Evolutionary conservation across 1,139 yeast genomes (phyloP).

Genomic region (Hanseniaspora uvarum): DNA sequence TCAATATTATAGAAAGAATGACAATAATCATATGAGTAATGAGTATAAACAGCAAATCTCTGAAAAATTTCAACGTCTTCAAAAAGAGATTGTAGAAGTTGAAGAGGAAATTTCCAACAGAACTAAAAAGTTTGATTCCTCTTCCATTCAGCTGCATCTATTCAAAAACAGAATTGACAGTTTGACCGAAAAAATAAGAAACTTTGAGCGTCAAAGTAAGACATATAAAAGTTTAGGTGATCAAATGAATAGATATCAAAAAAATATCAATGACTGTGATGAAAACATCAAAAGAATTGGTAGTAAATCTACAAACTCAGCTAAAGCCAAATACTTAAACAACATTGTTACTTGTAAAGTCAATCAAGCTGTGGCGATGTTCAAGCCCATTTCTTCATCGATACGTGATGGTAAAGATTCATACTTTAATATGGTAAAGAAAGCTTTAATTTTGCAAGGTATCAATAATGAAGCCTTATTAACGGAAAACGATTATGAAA

Average conservation of each 20-base stretch:
- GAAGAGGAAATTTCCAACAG: slow-evolving; percentile 26
- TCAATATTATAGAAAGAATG: slow-evolving; percentile 33
- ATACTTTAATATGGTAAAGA: not conserved
- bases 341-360: slow-evolving; percentile 10
- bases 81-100: slow-evolving; percentile 22
- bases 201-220: slow-evolving; percentile 28
- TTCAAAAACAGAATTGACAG: slow-evolving; percentile 24
- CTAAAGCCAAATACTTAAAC: slow-evolving; percentile 15
- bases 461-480: slow-evolving; percentile 27
- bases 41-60: slow-evolving; percentile 25
- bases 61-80: slow-evolving; percentile 23
- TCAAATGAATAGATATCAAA: slow-evolving; percentile 21
- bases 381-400: slow-evolving; percentile 1
- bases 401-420: not conserved
- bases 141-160: not conserved
- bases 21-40: slow-evolving; percentile 38
- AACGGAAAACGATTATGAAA: slow-evolving; percentile 32
- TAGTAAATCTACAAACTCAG: slow-evolving; percentile 9
- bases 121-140: slow-evolving; percentile 18
- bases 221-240: slow-evolving; percentile 21
- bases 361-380: slow-evolving; percentile 8
- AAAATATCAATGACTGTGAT: slow-evolving; percentile 10
- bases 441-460: slow-evolving; percentile 20
- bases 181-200: slow-evolving; percentile 24
- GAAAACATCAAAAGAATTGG: slow-evolving; percentile 8